Base-by-base conservation (phyloP, 768 basidiomycete genomes). In the Pleurotus pulmonarius region DNA sequence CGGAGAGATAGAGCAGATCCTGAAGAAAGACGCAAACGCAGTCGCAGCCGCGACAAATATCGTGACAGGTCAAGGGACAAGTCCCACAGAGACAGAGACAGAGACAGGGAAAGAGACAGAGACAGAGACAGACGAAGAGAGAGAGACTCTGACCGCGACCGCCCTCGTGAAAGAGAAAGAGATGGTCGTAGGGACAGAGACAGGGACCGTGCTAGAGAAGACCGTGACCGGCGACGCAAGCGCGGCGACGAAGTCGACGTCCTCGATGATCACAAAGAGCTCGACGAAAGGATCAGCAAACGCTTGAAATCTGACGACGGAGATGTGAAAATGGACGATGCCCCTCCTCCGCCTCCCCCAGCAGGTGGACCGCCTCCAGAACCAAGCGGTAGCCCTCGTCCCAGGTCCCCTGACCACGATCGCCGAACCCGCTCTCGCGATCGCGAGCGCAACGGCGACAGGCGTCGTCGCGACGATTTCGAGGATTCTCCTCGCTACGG, bases 181-280 rank as follows among this genome's bases (percentile, higher is more conserved):
- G 80, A 86, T 48, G 73, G 80, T 60, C 78, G 82, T 40, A 80
- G 84, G 64, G 75, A 82, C 58, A 75, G 82, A 46, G 82, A 84
- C 49, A 69, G 78, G 56, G 75, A 76, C 53, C 65, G 69, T 47
- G 73, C 77, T 56, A 67, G 73, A 61, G 81, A 79, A 53, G 80
- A 85, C 56, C 69, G 76, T 57, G 81, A 82, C 55, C 67, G 82
- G 57, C 78, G 88, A 49, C 82, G 91, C 60, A 88, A 87, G 69
- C 78, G 88, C 63, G 76, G 74, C 24, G 88, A 90, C 52, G 83
- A 87, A 24, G 74, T 75, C 0, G 83, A 83, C 16, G 82, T 81
- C 45, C 64, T 65, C 15, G 67, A 65, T n/a, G 77, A 78, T 57
- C 52, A 64, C 25, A 70, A 67, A 51, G 82, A 83, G 52, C 60